These are phyloP conservation scores for Massariosphaeria phaeospora DNA, from an alignment of 495 filamentous ascomycete species.

Conservation along the genomic window DNA sequence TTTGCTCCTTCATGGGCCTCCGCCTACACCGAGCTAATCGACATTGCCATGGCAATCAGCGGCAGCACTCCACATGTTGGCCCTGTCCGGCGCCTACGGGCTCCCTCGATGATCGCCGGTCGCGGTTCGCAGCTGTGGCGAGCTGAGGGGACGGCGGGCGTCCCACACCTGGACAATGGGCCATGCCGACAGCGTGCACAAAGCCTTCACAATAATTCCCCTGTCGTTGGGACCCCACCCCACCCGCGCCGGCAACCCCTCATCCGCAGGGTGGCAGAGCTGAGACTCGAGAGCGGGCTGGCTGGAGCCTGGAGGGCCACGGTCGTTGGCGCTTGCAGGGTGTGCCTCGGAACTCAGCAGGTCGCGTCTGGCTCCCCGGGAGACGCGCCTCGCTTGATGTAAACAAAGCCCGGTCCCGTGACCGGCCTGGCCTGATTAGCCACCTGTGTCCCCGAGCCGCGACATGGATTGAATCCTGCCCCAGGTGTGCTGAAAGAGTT, in stretches of 20 bases:
- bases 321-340: constrained; percentile 31
- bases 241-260: constrained; percentile 20
- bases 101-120: too few species aligned
- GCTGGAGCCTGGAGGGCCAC: constrained; percentile 19
- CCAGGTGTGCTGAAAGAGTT: constrained; percentile 2
- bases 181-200: constrained; percentile 16
- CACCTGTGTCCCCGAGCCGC: background rate
- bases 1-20: too few species aligned
- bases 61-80: too few species aligned
- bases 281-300: constrained; percentile 31
- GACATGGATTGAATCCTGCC: constrained; percentile 3
- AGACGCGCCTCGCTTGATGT: constrained; percentile 31
- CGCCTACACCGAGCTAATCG: too few species aligned
- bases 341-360: background rate
- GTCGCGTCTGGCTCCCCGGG: constrained; percentile 23
- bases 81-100: too few species aligned
- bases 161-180: constrained; percentile 13
- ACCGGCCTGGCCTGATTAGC: constrained; percentile 5
- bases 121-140: too few species aligned
- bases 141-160: constrained; percentile 21
- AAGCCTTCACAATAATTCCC: constrained; percentile 10
- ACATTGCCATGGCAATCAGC: too few species aligned
- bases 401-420: constrained; percentile 35
- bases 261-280: too few species aligned
- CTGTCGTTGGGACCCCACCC: constrained; percentile 27